These are phyloP conservation scores for Cyberlindnera amylophila DNA, from an alignment of 805 yeast genomes.

Conservation along the genomic window DNA sequence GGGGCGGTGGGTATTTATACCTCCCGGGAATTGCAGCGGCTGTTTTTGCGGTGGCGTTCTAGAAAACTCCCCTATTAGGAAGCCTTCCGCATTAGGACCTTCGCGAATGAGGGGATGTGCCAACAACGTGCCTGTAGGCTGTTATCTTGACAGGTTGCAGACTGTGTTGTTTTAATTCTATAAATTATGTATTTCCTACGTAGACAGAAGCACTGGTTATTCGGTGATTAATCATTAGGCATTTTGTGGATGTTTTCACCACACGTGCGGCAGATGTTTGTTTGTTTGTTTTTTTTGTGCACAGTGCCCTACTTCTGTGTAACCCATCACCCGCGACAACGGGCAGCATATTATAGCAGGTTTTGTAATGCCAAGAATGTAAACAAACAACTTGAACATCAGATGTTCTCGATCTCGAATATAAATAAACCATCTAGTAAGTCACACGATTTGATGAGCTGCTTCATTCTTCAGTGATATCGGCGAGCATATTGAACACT, in stretches of 20 bases:
- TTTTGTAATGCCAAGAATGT: neutral
- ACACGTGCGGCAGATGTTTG: too few species aligned
- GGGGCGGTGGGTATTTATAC: constrained; percentile 12
- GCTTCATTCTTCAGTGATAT: constrained; percentile 22
- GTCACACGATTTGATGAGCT: neutral
- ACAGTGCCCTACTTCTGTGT: too few species aligned
- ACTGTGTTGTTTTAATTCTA: neutral
- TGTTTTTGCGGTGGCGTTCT: constrained; percentile 6
- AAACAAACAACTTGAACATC: neutral
- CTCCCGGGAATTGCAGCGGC: constrained; percentile 9
- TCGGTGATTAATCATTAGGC: too few species aligned
- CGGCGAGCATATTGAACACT: constrained; percentile 15
- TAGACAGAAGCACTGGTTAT: neutral
- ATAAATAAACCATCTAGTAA: neutral
- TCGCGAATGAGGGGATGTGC: constrained; percentile 3
- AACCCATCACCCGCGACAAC: too few species aligned
- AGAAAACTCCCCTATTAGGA: constrained; percentile 1
- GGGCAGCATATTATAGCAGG: too few species aligned
- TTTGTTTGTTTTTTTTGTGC: too few species aligned
- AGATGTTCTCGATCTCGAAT: neutral
- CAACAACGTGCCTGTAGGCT: neutral
- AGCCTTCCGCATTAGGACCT: neutral
- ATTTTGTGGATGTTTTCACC: too few species aligned
- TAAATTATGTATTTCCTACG: too few species aligned
- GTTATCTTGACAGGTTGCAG: neutral